A percentile compares a stretch with the other conserved stretches of the same genome.
Conservation (phyloP, 2,329 filamentous ascomycete genomes). For the Exophiala lecanii-corni region DNA sequence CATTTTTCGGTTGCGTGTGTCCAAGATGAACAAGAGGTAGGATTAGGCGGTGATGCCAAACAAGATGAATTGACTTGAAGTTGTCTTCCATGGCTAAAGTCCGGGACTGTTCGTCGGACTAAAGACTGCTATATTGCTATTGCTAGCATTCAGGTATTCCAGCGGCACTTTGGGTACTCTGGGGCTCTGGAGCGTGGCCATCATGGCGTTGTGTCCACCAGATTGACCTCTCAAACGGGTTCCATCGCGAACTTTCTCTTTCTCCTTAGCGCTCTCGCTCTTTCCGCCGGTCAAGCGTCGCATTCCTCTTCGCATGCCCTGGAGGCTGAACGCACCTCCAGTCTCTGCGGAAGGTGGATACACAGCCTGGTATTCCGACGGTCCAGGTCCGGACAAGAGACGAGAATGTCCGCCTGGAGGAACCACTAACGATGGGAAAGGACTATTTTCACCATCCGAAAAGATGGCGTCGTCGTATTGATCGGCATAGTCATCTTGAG, state of each 20-base stretch:
- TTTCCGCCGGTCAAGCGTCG: constrained; percentile 44
- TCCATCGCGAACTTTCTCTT: constrained; percentile 40
- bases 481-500: constrained; percentile 20
- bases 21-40: no score
- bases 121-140: constrained; percentile 7
- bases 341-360: constrained; percentile 26
- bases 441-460: constrained; percentile 75
- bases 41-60: no score
- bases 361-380: constrained; percentile 28
- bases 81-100: no score
- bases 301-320: constrained; percentile 45
- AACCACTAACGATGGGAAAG: constrained; percentile 27
- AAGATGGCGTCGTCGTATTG: constrained; percentile 73
- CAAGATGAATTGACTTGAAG: no score
- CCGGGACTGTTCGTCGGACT: constrained; percentile 20
- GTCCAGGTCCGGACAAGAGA: constrained; percentile 12
- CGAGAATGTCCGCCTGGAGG: constrained; percentile 24
- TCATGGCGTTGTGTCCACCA: constrained; percentile 13
- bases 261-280: constrained; percentile 40
- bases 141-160: constrained; percentile 39
- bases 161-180: constrained; percentile 45
- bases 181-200: constrained; percentile 32
- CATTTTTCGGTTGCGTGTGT: no score
- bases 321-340: constrained; percentile 41
- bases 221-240: constrained; percentile 39